A percentile compares a stretch with the other conserved stretches of the same genome.
phyloP scores from a whole-genome alignment of 2,329 filamentous ascomycete genomes.

The Penicillium occitanis region DNA sequence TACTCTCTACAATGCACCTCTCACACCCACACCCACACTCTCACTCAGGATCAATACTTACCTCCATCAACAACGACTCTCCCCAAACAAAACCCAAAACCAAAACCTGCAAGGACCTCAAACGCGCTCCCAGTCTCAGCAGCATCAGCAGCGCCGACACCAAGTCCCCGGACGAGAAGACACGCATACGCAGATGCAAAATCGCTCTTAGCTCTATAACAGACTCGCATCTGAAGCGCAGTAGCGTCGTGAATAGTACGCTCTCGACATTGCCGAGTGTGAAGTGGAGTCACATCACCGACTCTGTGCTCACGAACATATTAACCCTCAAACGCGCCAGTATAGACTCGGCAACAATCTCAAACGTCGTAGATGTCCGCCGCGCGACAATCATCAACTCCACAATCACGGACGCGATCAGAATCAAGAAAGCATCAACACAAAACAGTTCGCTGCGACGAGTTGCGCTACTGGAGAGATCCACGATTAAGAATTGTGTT shows the following conservation, averaged over 20 bases:
- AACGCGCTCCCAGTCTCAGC: neutral
- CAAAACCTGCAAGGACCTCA: neutral
- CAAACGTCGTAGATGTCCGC: neutral
- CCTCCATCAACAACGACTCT: neutral
- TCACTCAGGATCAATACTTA: neutral
- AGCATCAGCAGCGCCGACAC: neutral
- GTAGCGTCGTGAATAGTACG: neutral
- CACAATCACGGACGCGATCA: neutral
- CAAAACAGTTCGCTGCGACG: neutral
- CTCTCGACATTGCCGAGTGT: constrained; percentile 2
- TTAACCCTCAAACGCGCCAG: constrained; percentile 15
- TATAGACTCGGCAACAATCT: constrained; percentile 2
- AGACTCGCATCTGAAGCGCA: neutral
- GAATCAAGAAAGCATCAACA: neutral
- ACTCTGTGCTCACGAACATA: constrained; percentile 12
- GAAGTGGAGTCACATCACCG: constrained; percentile 15
- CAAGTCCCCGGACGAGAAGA: neutral
- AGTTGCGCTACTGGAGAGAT: neutral
- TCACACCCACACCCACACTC: neutral
- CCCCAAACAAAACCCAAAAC: neutral
- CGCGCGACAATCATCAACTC: neutral
- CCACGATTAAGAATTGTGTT: constrained; percentile 18
- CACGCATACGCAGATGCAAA: constrained; percentile 14
- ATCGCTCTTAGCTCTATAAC: constrained; percentile 12
- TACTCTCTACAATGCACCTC: constrained; percentile 12